Conservation (phyloP, 805 yeast genomes). For the Isabelozyma heimii region DNA sequence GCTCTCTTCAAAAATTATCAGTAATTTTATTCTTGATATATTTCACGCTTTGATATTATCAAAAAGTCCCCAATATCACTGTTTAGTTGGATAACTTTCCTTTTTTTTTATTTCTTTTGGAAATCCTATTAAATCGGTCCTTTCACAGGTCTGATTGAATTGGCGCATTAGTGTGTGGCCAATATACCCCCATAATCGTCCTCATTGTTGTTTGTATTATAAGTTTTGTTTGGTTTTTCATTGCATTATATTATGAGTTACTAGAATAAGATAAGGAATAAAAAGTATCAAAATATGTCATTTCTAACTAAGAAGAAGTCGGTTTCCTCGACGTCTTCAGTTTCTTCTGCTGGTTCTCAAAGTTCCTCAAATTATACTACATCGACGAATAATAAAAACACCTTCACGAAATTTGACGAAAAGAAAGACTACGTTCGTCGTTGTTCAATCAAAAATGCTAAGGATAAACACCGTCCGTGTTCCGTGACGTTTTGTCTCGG, state of each 20-base stretch:
- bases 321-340: background rate
- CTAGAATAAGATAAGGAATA: background rate
- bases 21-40: too few relatives aligned
- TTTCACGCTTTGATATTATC: too few relatives aligned
- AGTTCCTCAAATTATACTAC: background rate
- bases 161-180: background rate
- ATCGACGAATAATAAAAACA: constrained; percentile 1
- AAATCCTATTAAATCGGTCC: background rate
- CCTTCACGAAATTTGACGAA: constrained; percentile 40
- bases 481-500: constrained; percentile 39
- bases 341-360: background rate
- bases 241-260: background rate
- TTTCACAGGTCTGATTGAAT: background rate
- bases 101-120: too few relatives aligned
- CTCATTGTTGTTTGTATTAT: background rate
- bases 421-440: constrained; percentile 44
- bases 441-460: constrained; percentile 26
- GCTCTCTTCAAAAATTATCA: background rate
- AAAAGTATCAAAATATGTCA: background rate
- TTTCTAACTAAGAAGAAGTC: constrained; percentile 1
- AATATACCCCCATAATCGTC: background rate
- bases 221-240: background rate
- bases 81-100: too few relatives aligned
- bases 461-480: constrained; percentile 24
- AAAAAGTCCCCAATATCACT: too few relatives aligned